phyloP scores from a whole-genome alignment of 1,139 yeast species.

The Kurtzmaniella quercitrusa region DNA sequence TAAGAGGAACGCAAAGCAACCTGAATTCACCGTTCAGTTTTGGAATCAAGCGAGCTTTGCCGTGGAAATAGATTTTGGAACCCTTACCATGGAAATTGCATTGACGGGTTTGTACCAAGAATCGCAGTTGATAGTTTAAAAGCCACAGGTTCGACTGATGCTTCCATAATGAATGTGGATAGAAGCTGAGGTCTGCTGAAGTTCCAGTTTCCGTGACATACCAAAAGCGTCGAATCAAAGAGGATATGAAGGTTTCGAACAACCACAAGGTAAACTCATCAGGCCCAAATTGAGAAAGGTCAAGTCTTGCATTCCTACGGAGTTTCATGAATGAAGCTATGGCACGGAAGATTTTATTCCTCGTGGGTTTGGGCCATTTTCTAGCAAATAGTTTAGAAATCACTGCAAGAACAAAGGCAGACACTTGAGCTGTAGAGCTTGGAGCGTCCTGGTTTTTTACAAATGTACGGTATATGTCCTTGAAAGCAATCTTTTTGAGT shows the following conservation, averaged over 20 bases:
- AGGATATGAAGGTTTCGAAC: slow-evolving; percentile 42
- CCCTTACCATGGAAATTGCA: slow-evolving; percentile 5
- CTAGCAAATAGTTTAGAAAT: slow-evolving; percentile 33
- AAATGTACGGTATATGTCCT: not conserved
- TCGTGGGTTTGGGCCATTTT: not conserved
- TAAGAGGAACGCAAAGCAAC: slow-evolving; percentile 55
- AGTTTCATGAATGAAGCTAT: slow-evolving; percentile 38
- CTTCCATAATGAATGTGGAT: slow-evolving; percentile 60
- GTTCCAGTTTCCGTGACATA: slow-evolving; percentile 55
- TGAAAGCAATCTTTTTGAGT: not conserved
- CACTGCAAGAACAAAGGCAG: slow-evolving; percentile 35
- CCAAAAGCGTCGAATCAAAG: slow-evolving; percentile 53
- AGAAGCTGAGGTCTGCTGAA: slow-evolving; percentile 32
- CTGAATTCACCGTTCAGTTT: slow-evolving; percentile 50
- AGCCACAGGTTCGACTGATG: slow-evolving; percentile 38
- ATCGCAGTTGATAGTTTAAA: slow-evolving; percentile 30
- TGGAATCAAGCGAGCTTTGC: slow-evolving; percentile 48
- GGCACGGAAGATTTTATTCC: slow-evolving; percentile 23
- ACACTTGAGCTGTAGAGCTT: slow-evolving; percentile 18
- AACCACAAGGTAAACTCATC: slow-evolving; percentile 54
- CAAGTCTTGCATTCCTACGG: slow-evolving; percentile 26
- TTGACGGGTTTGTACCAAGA: slow-evolving; percentile 14
- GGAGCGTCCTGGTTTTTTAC: not conserved
- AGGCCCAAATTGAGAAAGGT: slow-evolving; percentile 16
- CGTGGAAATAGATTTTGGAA: slow-evolving; percentile 17